Evolutionary conservation across 129 eudicot genomes (phyloP), one percentile per base, ranked within the genome.

Genomic region (Pittosporum tobira): DNA sequence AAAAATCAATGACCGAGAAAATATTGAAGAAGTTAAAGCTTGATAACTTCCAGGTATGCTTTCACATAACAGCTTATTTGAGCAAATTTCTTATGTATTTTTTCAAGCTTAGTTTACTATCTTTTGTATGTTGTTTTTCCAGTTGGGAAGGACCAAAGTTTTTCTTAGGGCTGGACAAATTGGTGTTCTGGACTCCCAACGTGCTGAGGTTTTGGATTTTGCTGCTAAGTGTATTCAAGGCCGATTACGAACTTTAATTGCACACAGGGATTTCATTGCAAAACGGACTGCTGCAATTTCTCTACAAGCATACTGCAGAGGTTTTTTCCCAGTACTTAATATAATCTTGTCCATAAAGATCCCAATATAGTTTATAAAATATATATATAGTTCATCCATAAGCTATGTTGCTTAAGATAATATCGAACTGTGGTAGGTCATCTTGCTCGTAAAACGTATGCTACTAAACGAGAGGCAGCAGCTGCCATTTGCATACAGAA

Each of bases 131-230:
- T 23, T 45, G 20, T 22, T 73, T 63, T 40, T 64, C 46, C 78
- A 91, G 99, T 65, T 91, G 71, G 99, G 99, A 34, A 91, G 77
- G 73, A 80, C 88, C 42, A 91, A 91, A 81, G 96, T 91, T 56
- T 91, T 91, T 52, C 88, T 91, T 23, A 77, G 99, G 73, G 96
- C 99, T 49, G 99, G 99, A 46, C 99, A 91, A 77, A 91, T 91
- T 31, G 99, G 90, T 69, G 78, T 91, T 38, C 63, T 91, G 69
- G 99, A 91, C 71, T 72, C 90, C 28, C 87, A 83, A 62, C 88
- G 99, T 27, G 84, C 94, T 3, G 96, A 75, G 71, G 96, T 87
- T 69, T 77, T 91, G 74, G 96, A 91, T 73, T 59, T 70, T 59
- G 87, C 99, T 73, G 96, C 94, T 45, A 91, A 81, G 68, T 73